A percentile compares a stretch with the other conserved stretches of the same genome.
These are phyloP conservation scores for Moesziomyces aphidis DNA, from an alignment of 1,284 basidiomycete genomes.

Conservation along the genomic window DNA sequence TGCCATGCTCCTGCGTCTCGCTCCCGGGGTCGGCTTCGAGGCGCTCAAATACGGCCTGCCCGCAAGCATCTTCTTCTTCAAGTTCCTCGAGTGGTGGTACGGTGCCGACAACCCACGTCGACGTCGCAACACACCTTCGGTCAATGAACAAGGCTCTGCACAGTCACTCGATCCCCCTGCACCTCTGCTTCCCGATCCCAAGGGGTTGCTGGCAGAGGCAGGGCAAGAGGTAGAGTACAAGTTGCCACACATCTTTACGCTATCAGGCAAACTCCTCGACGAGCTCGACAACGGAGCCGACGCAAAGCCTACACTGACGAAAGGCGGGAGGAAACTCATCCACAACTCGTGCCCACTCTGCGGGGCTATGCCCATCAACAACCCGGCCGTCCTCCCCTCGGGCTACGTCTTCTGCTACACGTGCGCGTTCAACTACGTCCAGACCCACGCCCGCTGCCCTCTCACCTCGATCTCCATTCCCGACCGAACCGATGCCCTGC, in stretches of 20 bases:
- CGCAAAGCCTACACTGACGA: slow-evolving; percentile 44
- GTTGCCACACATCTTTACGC: slow-evolving; percentile 24
- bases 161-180: slow-evolving; percentile 16
- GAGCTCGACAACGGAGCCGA: slow-evolving; percentile 22
- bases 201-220: slow-evolving; percentile 2
- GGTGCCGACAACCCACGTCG: slow-evolving; percentile 83
- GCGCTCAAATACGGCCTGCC: slow-evolving; percentile 82
- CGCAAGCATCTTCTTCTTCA: slow-evolving; percentile 93
- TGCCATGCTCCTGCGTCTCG: slow-evolving; percentile 23
- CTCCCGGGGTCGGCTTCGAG: slow-evolving; percentile 59
- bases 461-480: slow-evolving; percentile 82
- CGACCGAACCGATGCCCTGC: slow-evolving; percentile 77
- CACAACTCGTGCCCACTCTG: slow-evolving; percentile 91
- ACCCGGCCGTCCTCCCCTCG: slow-evolving; percentile 88
- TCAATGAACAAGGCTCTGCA: slow-evolving; percentile 10
- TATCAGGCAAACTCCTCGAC: slow-evolving; percentile 27
- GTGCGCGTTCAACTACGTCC: slow-evolving; percentile 86
- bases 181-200: slow-evolving; percentile 17
- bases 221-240: slow-evolving; percentile 14
- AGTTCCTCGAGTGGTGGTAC: slow-evolving; percentile 99
- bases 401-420: slow-evolving; percentile 97
- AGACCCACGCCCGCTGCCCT: slow-evolving; percentile 83
- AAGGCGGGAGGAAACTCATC: slow-evolving; percentile 47
- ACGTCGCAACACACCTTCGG: slow-evolving; percentile 69
- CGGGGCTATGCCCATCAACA: slow-evolving; percentile 76